A percentile compares a stretch with the other conserved stretches of the same genome.
Evolutionary conservation across 495 filamentous ascomycete genomes (phyloP).

Genomic region (Neurospora hispaniola): DNA sequence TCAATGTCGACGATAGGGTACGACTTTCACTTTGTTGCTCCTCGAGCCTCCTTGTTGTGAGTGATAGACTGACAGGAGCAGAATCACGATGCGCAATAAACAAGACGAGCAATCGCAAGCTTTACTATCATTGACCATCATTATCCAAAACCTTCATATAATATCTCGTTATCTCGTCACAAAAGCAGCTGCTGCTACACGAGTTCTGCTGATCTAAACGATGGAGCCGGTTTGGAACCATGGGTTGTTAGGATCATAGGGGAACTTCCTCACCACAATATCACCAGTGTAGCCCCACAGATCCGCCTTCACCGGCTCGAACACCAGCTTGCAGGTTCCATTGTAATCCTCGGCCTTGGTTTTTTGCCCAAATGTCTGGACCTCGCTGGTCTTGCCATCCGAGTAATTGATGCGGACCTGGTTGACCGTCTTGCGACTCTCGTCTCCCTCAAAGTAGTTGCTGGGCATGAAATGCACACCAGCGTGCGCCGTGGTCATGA

Average conservation of each 20-base stretch:
- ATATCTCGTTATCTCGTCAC: neutral
- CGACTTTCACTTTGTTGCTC: too few relatives aligned
- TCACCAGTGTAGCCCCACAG: slow-evolving; percentile 31
- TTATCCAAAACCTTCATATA: neutral
- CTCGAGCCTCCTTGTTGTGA: too few relatives aligned
- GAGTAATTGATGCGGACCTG: slow-evolving; percentile 32
- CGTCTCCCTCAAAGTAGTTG: slow-evolving; percentile 27
- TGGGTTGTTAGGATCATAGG: slow-evolving; percentile 31
- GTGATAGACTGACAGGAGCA: neutral
- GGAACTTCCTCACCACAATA: slow-evolving; percentile 36
- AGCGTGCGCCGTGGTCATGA: slow-evolving; percentile 37
- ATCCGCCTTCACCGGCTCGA: slow-evolving; percentile 16
- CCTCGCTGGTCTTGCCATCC: slow-evolving; percentile 22
- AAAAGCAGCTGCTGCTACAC: neutral
- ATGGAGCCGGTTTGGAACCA: slow-evolving; percentile 21
- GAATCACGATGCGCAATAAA: neutral
- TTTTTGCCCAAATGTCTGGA: slow-evolving; percentile 30
- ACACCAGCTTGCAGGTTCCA: slow-evolving; percentile 15
- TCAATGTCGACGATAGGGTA: too few relatives aligned
- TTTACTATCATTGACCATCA: neutral
- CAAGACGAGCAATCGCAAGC: neutral
- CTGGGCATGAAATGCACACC: slow-evolving; percentile 32
- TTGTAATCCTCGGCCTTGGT: neutral
- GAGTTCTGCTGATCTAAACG: neutral
- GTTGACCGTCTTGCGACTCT: slow-evolving; percentile 22